Percentiles rank a stretch among this genome's conserved stretches.
These are phyloP conservation scores for Penicillium canariense DNA, from an alignment of 495 filamentous ascomycete genomes.

Conservation along the genomic window DNA sequence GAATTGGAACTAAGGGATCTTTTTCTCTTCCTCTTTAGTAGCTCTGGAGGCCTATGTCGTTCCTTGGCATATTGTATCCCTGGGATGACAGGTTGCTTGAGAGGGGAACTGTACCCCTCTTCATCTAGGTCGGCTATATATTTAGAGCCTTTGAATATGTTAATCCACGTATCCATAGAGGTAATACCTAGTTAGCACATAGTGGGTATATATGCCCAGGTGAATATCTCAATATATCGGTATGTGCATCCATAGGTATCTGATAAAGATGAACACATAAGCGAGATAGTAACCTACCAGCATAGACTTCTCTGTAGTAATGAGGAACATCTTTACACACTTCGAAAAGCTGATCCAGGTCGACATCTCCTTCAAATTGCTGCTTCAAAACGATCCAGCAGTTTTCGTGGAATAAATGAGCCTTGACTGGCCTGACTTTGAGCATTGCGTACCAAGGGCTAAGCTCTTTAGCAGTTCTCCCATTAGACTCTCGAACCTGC, in stretches of 20 bases:
- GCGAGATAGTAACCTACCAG: neutral
- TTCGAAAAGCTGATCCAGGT: slow-evolving; percentile 10
- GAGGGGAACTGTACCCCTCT: neutral
- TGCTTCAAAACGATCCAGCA: slow-evolving; percentile 6
- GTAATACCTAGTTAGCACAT: no score
- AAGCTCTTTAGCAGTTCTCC: neutral
- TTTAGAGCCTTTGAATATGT: no score
- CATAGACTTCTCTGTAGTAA: neutral
- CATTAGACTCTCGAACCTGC: neutral
- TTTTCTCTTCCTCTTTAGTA: neutral
- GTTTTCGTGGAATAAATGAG: slow-evolving; percentile 3
- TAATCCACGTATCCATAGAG: no score
- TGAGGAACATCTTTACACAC: slow-evolving; percentile 7
- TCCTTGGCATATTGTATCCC: neutral
- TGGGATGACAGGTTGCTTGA: neutral
- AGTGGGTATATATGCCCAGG: no score
- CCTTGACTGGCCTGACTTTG: neutral
- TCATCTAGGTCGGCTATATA: no score
- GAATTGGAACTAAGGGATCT: neutral
- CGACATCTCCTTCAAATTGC: slow-evolving; percentile 2
- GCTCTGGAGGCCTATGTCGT: neutral
- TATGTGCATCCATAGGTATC: neutral
- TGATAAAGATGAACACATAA: neutral
- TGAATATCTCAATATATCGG: neutral
- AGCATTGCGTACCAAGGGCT: slow-evolving; percentile 4